These are phyloP conservation scores for Ogataea ganodermae DNA, from an alignment of 805 yeast species.

Conservation along the genomic window DNA sequence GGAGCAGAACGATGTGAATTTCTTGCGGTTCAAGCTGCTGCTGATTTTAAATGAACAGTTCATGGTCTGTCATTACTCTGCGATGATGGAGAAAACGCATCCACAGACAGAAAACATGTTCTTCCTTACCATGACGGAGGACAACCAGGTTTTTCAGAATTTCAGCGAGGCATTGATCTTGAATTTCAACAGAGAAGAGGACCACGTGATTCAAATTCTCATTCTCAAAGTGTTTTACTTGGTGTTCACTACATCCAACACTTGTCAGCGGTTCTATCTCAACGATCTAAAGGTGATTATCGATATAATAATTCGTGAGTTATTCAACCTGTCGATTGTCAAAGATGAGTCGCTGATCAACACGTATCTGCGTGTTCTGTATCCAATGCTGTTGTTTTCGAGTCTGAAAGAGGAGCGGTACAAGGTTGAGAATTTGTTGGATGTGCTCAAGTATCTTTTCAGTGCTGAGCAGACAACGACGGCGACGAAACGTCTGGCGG, in stretches of 20 bases:
- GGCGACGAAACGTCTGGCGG: slow-evolving; percentile 45
- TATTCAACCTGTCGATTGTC: slow-evolving; percentile 61
- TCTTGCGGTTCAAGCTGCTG: slow-evolving; percentile 68
- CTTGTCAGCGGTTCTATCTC: slow-evolving; percentile 70
- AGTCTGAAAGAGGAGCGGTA: slow-evolving; percentile 60
- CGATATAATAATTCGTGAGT: slow-evolving; percentile 80
- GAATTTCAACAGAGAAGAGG: slow-evolving; percentile 75
- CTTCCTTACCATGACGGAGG: slow-evolving; percentile 51
- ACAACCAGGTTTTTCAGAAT: slow-evolving; percentile 45
- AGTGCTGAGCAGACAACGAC: slow-evolving; percentile 39
- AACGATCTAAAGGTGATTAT: slow-evolving; percentile 84
- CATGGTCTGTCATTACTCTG: slow-evolving; percentile 57
- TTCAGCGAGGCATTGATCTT: slow-evolving; percentile 72
- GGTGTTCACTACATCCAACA: slow-evolving; percentile 64
- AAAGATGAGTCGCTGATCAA: slow-evolving; percentile 61
- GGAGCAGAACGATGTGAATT: slow-evolving; percentile 59
- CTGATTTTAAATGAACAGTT: slow-evolving; percentile 85
- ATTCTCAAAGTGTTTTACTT: slow-evolving; percentile 77
- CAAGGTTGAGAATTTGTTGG: slow-evolving; percentile 54
- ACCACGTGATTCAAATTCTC: slow-evolving; percentile 70
- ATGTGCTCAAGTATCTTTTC: slow-evolving; percentile 51
- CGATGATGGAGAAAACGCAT: slow-evolving; percentile 17
- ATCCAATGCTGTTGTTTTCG: slow-evolving; percentile 68
- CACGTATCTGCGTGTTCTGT: slow-evolving; percentile 71
- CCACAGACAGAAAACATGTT: slow-evolving; percentile 45